Percentiles rank a stretch among this genome's conserved stretches.
Conservation (phyloP, 2,329 filamentous ascomycete species). For the Annulohypoxylon truncatum region DNA sequence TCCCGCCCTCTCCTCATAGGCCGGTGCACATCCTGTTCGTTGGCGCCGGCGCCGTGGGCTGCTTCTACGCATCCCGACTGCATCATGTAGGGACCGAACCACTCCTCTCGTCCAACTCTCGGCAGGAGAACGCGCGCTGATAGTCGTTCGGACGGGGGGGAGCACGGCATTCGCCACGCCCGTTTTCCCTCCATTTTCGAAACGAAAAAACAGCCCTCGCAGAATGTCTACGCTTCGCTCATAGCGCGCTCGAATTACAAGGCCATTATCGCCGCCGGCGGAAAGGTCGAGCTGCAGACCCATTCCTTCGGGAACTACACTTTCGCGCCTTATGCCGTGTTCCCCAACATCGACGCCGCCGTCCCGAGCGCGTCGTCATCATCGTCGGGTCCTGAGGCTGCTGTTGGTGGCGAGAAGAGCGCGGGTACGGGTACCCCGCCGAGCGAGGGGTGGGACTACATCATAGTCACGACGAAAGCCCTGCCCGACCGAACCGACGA, state of each 20-base stretch:
- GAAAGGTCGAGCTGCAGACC: conserved; percentile 73
- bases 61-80: conserved; percentile 77
- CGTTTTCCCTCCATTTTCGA: no score
- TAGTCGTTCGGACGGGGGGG: conserved; percentile 3
- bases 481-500: conserved; percentile 73
- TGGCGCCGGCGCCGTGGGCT: conserved; percentile 77
- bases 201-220: conserved; percentile 56
- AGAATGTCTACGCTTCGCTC: conserved; percentile 71
- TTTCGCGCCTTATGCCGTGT: conserved; percentile 72
- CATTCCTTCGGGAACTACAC: conserved; percentile 74
- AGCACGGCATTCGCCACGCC: no score
- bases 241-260: conserved; percentile 80
- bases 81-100: conserved; percentile 60
- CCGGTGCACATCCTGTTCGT: conserved; percentile 72
- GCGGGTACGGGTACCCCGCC: conserved; percentile 9
- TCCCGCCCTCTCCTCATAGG: conserved; percentile 43
- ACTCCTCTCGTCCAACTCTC: background rate
- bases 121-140: conserved; percentile 13
- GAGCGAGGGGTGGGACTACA: conserved; percentile 67
- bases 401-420: background rate
- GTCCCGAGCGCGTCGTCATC: conserved; percentile 45
- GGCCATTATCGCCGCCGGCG: conserved; percentile 68
- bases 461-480: conserved; percentile 78
- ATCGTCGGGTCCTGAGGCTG: conserved; percentile 4
- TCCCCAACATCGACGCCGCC: conserved; percentile 69